Conservation (phyloP, 768 basidiomycete genomes). For the Xerocomellus dryophilus region DNA sequence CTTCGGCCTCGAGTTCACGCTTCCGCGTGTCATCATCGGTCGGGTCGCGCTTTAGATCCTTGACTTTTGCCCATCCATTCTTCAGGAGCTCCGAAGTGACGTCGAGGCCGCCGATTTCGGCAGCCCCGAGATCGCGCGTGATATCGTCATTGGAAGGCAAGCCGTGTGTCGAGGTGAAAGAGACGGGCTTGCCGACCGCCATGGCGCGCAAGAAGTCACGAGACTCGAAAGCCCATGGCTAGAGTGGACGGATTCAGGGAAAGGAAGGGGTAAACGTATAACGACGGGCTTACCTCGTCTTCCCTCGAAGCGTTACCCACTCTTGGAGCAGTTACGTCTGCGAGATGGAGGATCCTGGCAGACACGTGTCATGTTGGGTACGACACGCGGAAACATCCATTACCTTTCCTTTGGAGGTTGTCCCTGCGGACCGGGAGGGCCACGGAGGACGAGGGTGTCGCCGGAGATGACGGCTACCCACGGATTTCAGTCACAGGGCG, state of each 20-base stretch:
- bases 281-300: conserved; percentile 67
- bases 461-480: conserved; percentile 81
- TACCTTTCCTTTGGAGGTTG: conserved; percentile 90
- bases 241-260: conserved; percentile 2
- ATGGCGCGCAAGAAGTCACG: conserved; percentile 87
- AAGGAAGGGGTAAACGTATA: not conserved
- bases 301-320: conserved; percentile 79
- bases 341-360: conserved; percentile 80
- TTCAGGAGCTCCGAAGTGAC: conserved; percentile 73
- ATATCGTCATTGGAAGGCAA: conserved; percentile 73
- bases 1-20: conserved; percentile 73
- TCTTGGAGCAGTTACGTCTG: conserved; percentile 81
- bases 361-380: conserved; percentile 11
- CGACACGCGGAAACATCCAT: conserved; percentile 10
- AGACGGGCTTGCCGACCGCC: conserved; percentile 86
- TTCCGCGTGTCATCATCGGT: conserved; percentile 74
- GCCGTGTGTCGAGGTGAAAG: conserved; percentile 79
- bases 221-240: conserved; percentile 91
- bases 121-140: conserved; percentile 76
- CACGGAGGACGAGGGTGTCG: conserved; percentile 83
- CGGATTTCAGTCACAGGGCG: conserved; percentile 17
- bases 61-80: conserved; percentile 91
- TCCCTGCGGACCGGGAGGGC: conserved; percentile 71
- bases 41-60: conserved; percentile 81
- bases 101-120: conserved; percentile 70